Evolutionary conservation across 75 land plant genomes (phyloP), one percentile per base, ranked within the genome.

Genomic region (Pseudotsuga menziesii): DNA sequence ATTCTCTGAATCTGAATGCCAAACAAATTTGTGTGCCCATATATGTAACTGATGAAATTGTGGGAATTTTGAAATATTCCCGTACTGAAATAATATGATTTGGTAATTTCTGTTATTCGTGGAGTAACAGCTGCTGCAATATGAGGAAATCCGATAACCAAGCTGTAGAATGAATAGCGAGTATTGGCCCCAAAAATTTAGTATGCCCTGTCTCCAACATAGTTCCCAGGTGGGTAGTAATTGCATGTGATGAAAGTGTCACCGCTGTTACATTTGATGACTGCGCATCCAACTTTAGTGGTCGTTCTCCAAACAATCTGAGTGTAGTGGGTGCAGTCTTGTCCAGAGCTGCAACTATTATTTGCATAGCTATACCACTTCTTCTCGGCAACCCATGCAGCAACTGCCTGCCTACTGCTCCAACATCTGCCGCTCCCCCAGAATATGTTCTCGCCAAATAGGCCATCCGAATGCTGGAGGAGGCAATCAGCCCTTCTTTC

Each of bases 221-320:
- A 81, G 76, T 87, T 84, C 17, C 81, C 88, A 2, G 87, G 81
- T 4, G 88, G 88, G 59, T 80, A 58, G 61, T 86, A 86, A 58
- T 70, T 80, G 62, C 86, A 86, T 29, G 75, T 78, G 19, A 84
- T 81, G 77, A 84, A 78, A 8, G 58, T 72, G 16, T 67, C 80
- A 14, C 86, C 86, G 14, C 19, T 48, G 67, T 54, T 48, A 54
- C 88, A 86, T 57, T 23, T 75, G 56, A 77, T 54, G 32, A 72
- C 25, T 11, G 77, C 81, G 61, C 88, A 86, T 1, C 88, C 88
- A 5, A 86, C 70, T 0, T 73, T 19, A 58, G 44, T 60, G 25
- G 83, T 78, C 25, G 61, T 75, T 20, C 80, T 44, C 88, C 88
- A 86, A 19, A 84, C 80, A 2, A 84, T 58, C 82, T 82, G 82